These are phyloP conservation scores for Leptodermis oblonga DNA, from an alignment of 257 asterid genomes.

Conservation along the genomic window DNA sequence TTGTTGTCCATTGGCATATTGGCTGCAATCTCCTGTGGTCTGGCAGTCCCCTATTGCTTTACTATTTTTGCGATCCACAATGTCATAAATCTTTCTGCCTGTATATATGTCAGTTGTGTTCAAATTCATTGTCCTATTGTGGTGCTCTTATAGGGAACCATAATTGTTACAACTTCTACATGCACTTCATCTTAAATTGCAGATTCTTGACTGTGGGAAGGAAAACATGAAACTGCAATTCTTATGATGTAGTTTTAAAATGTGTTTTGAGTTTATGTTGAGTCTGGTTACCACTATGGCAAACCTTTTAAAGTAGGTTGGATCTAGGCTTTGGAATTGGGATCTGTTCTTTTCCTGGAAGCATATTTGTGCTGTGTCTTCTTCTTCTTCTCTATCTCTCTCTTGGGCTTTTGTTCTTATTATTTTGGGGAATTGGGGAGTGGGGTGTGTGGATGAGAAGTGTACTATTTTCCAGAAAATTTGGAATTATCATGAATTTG, in stretches of 20 bases:
- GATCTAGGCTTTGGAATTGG: not conserved
- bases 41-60: not conserved
- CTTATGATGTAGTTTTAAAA: not conserved
- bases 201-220: not conserved
- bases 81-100: not conserved
- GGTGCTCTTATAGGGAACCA: not conserved
- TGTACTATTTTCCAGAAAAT: not conserved
- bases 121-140: not conserved
- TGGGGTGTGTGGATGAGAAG: not conserved
- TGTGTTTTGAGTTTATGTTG: not conserved
- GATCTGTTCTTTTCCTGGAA: not conserved
- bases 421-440: not conserved
- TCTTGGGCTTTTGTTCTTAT: too few relatives aligned
- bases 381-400: not conserved
- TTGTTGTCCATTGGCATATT: not conserved
- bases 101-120: not conserved
- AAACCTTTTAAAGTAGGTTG: not conserved
- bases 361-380: not conserved
- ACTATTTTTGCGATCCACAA: too few relatives aligned
- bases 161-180: not conserved
- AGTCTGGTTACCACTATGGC: not conserved
- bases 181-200: not conserved
- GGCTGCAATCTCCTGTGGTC: constrained; percentile 2
- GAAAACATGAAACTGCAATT: not conserved
- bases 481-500: not conserved